A percentile compares a stretch with the other conserved stretches of the same genome.
Conservation (phyloP, 148 eudicot genomes). For the Camellia granthamiana region DNA sequence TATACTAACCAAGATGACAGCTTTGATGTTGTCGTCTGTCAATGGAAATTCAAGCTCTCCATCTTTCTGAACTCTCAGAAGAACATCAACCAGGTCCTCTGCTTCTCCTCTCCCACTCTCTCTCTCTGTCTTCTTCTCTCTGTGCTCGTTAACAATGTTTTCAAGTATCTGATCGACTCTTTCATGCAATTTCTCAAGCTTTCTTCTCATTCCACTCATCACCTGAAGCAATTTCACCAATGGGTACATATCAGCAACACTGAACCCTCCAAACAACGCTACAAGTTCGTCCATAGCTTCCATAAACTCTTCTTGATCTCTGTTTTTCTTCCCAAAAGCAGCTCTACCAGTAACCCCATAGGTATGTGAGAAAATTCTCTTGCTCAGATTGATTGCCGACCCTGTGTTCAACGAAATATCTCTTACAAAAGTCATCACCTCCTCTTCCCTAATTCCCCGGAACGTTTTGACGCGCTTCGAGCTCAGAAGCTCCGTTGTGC, state of each 20-base stretch:
- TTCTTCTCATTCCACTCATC: not conserved
- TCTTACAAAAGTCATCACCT: slow-evolving; percentile 1
- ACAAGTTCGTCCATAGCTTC: not conserved
- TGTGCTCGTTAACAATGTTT: slow-evolving; percentile 1
- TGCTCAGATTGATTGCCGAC: not conserved
- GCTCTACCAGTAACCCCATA: not conserved
- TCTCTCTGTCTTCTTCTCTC: not conserved
- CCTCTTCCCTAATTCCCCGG: slow-evolving; percentile 4
- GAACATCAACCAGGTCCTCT: slow-evolving; percentile 2
- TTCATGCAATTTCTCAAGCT: not conserved
- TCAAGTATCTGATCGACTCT: not conserved
- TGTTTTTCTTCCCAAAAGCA: not conserved
- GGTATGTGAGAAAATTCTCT: not conserved
- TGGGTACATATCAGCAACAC: not conserved
- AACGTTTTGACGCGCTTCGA: slow-evolving; percentile 5
- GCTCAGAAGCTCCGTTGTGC: slow-evolving; percentile 1
- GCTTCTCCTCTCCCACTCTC: not conserved
- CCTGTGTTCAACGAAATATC: not conserved
- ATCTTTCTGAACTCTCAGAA: not conserved
- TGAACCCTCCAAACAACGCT: not conserved
- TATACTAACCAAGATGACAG: not conserved
- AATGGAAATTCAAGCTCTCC: not conserved
- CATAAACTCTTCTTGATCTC: not conserved
- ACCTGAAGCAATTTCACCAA: not conserved
- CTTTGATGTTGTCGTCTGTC: not conserved